Evolutionary conservation across 371 early-diverging fungal genomes (phyloP), one percentile per base, ranked within the genome.

Genomic region (Mucor indicus): DNA sequence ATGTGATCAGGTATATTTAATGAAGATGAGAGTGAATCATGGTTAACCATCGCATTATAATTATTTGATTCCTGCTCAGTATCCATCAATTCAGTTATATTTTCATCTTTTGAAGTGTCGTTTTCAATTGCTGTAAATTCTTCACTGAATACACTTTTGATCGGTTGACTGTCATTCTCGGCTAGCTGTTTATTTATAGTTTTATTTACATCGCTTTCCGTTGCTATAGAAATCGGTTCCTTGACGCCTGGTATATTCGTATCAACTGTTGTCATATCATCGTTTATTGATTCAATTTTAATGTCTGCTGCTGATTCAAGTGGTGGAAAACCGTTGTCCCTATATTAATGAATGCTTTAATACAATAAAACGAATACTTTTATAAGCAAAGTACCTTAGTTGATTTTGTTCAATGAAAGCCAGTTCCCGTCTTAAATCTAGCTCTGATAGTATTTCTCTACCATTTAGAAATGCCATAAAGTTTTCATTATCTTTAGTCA

Each of bases 351-450:
- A 8, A 29, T 29, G 30, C 12, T 29, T 8, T 29, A 8, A 8
- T 29, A 8, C 12, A 6, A 8, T 29, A 29, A 8, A 8, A 29
- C 12, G 6, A 29, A 8, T 29, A 6, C 30, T 8, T 8, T 8
- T 6, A 29, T 8, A 29, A 29, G 12, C 37, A 23, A 24, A 22
- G 27, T 48, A 68, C 68, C 51, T 57, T 5, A 55, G 25, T 32
- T 55, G 47, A 35, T 62, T 51, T 38, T 59, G 30, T 13, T 59
- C 52, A 21, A 64, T 33, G 54, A 63, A 70, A 2, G 33, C 48
- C 22, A 64, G 31, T 40, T 57, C 55, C 41, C 57, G 55, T 8
- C 50, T 30, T 6, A 38, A 20, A 44, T 66, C 59, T 3, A 52
- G 22, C 19, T 45, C 35, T 2, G 54, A 32, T 12, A 57, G 29